phyloP scores from a whole-genome alignment of 169 alveolate genomes.

The Cryptosporidium xiaoi region DNA sequence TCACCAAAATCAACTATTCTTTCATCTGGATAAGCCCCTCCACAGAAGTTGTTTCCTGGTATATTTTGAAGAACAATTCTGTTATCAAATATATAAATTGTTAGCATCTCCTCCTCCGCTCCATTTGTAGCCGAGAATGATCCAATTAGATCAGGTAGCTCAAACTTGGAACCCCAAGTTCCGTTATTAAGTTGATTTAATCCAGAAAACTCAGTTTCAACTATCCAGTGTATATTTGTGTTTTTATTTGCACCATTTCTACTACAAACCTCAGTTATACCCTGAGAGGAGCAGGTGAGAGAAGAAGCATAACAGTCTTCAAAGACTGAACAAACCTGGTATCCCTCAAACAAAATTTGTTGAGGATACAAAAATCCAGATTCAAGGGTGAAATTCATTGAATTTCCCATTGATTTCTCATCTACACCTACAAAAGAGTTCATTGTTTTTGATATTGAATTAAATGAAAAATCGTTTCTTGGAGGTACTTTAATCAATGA shows the following conservation, averaged over 20 bases:
- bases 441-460: not conserved
- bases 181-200: slow-evolving; percentile 10
- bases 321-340: slow-evolving; percentile 29
- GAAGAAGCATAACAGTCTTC: slow-evolving; percentile 4
- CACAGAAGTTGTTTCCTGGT: slow-evolving; percentile 10
- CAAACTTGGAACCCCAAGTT: slow-evolving; percentile 57
- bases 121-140: not conserved
- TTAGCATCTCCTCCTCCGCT: not conserved
- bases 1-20: slow-evolving; percentile 1
- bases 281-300: slow-evolving; percentile 25
- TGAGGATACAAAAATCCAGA: slow-evolving; percentile 19
- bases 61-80: slow-evolving; percentile 53
- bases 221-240: slow-evolving; percentile 2
- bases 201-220: slow-evolving; percentile 7
- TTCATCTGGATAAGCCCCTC: slow-evolving; percentile 42
- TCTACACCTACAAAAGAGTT: not conserved
- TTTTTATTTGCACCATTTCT: not conserved
- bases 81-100: slow-evolving; percentile 41
- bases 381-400: slow-evolving; percentile 1
- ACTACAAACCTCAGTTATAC: slow-evolving; percentile 1
- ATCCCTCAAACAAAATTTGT: slow-evolving; percentile 38
- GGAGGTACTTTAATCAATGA: slow-evolving; percentile 35
- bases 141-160: slow-evolving; percentile 7
- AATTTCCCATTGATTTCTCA: not conserved
- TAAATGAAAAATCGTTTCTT: slow-evolving; percentile 33